Base-by-base conservation (phyloP, 345 rosid species). In the Psidium guajava region DNA sequence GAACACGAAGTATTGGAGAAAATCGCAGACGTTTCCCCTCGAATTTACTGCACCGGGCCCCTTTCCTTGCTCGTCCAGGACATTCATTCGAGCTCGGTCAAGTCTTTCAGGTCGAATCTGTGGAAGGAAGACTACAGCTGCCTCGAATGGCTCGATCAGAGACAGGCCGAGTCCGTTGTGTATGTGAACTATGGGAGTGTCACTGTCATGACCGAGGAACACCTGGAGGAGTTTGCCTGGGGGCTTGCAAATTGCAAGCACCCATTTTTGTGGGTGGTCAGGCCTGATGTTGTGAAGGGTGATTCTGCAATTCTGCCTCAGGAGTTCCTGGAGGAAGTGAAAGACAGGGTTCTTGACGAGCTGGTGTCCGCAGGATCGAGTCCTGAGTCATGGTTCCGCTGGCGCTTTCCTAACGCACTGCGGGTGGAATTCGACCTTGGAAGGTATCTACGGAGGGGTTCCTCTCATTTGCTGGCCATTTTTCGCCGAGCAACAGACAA, bases 141-240 rank as follows among this genome's bases (percentile, higher is more conserved):
- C 81, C 73, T 89, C 20, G 28, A 85, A 44, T 89, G 90, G 90
- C 89, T 87, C 14, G 24, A 87, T 51, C 42, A 85, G 32, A 81
- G 44, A 42, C 82, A 74, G 27, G 51, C 84, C 16, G 51, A 84
- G 24, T 89, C 89, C 2, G 89, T 89, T 32, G 64, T 87, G 40
- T 89, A 85, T 42, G 86, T 89, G 47, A 89, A 84, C 51, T 87
- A 83, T 25, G 91, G 91, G 1, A 85, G 86, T 53, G 32, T 87
- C 2, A 74, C 69, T 18, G 80, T 85, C n/a, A 84, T 89, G 87
- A 84, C 83, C 1, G 82, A 84, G 16, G 50, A 84, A 5, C 85
- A 91, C 52, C 50, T 91, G 83, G 86, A 57, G 54, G 91, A 91
- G 69, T 88, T 91, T 80, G 91, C 91, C 1, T 83, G 88, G 91